Base-by-base conservation (phyloP, 164 flowering plant genomes). In the Malania oleifera region DNA sequence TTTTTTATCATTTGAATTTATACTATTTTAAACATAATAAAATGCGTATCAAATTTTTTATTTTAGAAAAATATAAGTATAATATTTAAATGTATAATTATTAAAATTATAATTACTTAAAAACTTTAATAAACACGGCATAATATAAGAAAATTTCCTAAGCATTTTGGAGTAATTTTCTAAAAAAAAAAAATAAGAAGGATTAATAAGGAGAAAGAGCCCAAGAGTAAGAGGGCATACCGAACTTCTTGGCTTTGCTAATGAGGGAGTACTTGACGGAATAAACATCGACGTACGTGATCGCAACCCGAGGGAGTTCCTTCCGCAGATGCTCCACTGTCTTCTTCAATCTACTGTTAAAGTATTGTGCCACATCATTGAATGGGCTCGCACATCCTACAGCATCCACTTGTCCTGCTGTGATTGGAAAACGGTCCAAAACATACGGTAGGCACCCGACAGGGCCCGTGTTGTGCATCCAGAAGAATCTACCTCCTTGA, bases 391-490 rank as follows among this genome's bases (percentile, higher is more conserved):
- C 76, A 54, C 82, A 80, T 9, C 84, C 80, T 11, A 44, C 58
- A 0, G 39, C 5, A 38, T 77, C 82, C 1, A 68, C 18, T 9
- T 77, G 40, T 5, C 45, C 28, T 0, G 67, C 52, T 1, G 50
- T 31, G 18, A 73, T 19, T 0, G 45, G 66, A 0, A 68, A 7
- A 2, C 55, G 54, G 8, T 65, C 80, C 45, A 77, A 0, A 1
- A 72, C 46, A 34, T 75, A 75, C 1, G 82, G 70, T 2, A 80
- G 56, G 49, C 84, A 80, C 5, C 84, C 84, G 3, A 77, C 44
- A 0, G 84, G 84, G 7, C 80, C 84, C 0, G 84, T 80, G 59
- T 80, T 80, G 65, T 77, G 84, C 4, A 80, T 69, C 84, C 81
- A 77, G 25, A 77, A 80, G 20, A 49, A 56, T 51, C 80, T 72